A percentile compares a stretch with the other conserved stretches of the same genome.
Conservation (phyloP, 2,329 filamentous ascomycete genomes). For the Taxawa tesnikishii region DNA sequence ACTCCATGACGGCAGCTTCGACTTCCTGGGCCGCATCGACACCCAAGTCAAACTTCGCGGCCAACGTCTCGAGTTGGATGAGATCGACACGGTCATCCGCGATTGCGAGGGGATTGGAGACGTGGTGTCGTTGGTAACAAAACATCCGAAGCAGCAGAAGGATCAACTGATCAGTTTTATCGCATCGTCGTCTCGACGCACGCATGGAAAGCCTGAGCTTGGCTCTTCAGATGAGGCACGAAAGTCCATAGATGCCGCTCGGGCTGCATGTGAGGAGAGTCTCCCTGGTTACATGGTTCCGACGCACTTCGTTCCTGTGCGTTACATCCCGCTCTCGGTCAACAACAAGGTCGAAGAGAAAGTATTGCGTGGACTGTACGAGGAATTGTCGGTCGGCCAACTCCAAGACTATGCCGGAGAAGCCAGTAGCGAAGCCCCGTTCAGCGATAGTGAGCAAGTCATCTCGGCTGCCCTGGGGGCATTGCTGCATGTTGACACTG, state of each 20-base stretch:
- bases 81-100: constrained; percentile 78
- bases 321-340: constrained; percentile 63
- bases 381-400: constrained; percentile 44
- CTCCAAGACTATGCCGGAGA: constrained; percentile 37
- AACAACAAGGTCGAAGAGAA: constrained; percentile 86
- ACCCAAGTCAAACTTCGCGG: constrained; percentile 88
- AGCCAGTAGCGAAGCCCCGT: constrained; percentile 11
- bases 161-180: constrained; percentile 76
- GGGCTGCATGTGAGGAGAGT: constrained; percentile 52
- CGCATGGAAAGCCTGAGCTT: constrained; percentile 6
- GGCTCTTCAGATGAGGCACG: constrained; percentile 2
- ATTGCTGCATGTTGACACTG: constrained; percentile 34
- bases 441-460: constrained; percentile 27
- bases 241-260: constrained; percentile 34
- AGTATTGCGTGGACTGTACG: constrained; percentile 54
- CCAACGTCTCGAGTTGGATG: constrained; percentile 76
- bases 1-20: constrained; percentile 67
- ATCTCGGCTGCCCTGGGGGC: constrained; percentile 44
- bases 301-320: constrained; percentile 63
- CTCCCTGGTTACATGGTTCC: constrained; percentile 86
- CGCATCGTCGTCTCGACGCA: constrained; percentile 11
- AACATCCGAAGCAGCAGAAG: constrained; percentile 59
- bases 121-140: constrained; percentile 63
- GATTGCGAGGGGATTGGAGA: constrained; percentile 49
- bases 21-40: constrained; percentile 78